Base-by-base conservation (phyloP, 2,329 filamentous ascomycete genomes). In the Aureobasidium musti region DNA sequence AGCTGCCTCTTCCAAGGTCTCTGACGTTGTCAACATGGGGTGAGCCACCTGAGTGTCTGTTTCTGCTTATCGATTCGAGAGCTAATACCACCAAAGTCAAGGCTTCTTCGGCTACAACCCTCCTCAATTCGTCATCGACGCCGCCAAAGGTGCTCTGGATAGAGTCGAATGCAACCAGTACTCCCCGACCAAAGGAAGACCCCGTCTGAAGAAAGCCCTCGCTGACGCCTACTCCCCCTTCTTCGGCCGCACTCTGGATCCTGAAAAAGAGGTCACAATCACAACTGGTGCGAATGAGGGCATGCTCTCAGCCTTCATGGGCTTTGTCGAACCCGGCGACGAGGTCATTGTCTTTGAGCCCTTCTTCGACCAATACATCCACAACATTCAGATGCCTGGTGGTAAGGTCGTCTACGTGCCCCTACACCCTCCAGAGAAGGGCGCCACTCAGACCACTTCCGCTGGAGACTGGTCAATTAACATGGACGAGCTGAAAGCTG, bases 301-400 rank as follows among this genome's bases (percentile, higher is more conserved):
- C 73, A 98, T 98, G 92, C 83, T 99, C 70, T 94, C 91, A 75
- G 95, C 93, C 0, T 98, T 99, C 75, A 98, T 99, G 95, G 95
- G 86, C 2, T 99, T 99, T 73, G 88, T 99, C 67, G 95, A 99
- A 79, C 85, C 87, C 0, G 95, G 92, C 14, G 95, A 99, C 75
- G 95, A 99, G 78, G 95, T 97, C 71, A 97, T 99, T 71, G 86
- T 99, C 66, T 97, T 99, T 77, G 95, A 99, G 81, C 95, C 95
- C 13, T 99, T 97, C 81, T 99, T 98, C 77, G 95, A 99, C 79
- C 95, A 99, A 88, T 96, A 98, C 77, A 96, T 99, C 71, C 92
- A 89, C 82, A 99, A 99, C 79, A 98, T 99, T 70, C 91, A 97
- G 79, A 98, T 99, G 93, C 89, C 95, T 0, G 95, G 95, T 61